Evolutionary conservation across 2,329 filamentous ascomycete species (phyloP).

Genomic region (Domatiomyces globalis): DNA sequence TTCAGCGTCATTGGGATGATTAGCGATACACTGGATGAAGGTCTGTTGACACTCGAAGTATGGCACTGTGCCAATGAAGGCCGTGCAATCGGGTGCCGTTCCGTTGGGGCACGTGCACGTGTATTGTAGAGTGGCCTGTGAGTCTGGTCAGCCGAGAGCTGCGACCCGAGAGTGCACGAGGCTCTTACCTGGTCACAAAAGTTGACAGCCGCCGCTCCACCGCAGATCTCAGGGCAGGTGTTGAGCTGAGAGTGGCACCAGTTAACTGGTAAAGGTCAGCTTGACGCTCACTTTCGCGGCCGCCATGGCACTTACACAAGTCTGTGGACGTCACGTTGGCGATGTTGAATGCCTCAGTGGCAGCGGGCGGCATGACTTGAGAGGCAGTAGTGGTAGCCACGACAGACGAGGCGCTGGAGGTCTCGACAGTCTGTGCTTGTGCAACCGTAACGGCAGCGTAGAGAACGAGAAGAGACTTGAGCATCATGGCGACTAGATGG

Average conservation of each 20-base stretch:
- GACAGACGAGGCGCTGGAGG: constrained; percentile 15
- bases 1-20: constrained; percentile 32
- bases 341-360: constrained; percentile 14
- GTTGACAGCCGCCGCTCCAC: constrained; percentile 36
- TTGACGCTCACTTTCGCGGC: not conserved
- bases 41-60: constrained; percentile 45
- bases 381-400: constrained; percentile 16
- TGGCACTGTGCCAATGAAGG: constrained; percentile 45
- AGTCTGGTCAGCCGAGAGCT: constrained; percentile 9
- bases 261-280: constrained; percentile 22
- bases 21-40: constrained; percentile 35
- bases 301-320: constrained; percentile 11
- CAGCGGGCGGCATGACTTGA: constrained; percentile 16
- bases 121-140: constrained; percentile 38
- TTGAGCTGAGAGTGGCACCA: constrained; percentile 49
- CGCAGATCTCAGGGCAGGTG: constrained; percentile 47
- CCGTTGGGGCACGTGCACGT: constrained; percentile 45
- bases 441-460: constrained; percentile 8
- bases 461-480: constrained; percentile 11
- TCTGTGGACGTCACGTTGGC: constrained; percentile 7
- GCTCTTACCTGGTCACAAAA: constrained; percentile 42
- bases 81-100: constrained; percentile 39
- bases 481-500: constrained; percentile 12
- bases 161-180: not conserved
- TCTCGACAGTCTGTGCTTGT: constrained; percentile 12